Base-by-base conservation (phyloP, 2,329 filamentous ascomycete genomes). In the Stagonosporopsis cucurbitacearum region DNA sequence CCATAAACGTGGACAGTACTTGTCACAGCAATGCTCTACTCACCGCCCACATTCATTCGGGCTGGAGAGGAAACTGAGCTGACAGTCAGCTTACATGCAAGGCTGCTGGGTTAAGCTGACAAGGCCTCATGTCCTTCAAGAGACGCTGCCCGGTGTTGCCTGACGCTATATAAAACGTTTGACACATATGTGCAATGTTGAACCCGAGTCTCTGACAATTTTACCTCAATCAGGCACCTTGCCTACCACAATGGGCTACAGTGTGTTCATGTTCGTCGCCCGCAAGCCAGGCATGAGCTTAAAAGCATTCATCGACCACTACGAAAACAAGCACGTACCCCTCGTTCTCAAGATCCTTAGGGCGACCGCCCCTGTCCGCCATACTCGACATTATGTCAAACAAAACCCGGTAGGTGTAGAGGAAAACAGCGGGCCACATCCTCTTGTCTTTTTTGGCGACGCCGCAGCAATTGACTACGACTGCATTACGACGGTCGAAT, bases 331-430 rank as follows among this genome's bases (percentile, higher is more conserved):
- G 6, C 63, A 69, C 28, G 17, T 70, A 13, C 65, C 65, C 3
- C 62, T 70, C 26, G 48, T 69, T 19, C 61, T 67, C 19, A 42
- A 52, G 8, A 36, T 64, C 12, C 58, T 67, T n/a, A 61, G 62
- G 6, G 46, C 62, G 32, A 53, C 57, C 12, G 62, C 64, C 28
- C 66, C 68, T 2, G 46, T 66, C 6, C 59, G 62, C 19, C 60
- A 70, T 39, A 64, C 62, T 19, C 57, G 68, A 15, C 54, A 68
- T 55, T 69, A 70, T 39, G 28, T 67, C 12, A 60, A 68, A 23
- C 59, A 60, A 15, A 22, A 40, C 13, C 49, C 56, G 46, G 52
- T 17, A 9, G 43, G 36, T n/a, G 41, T 19, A 26, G 33, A 51
- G 23, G 50, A 40, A 6, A 40, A 12, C 3, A 33, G 40, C 2